Conservation (phyloP, 2,329 filamentous ascomycete genomes). For the Penicillium aurantiogriseum region DNA sequence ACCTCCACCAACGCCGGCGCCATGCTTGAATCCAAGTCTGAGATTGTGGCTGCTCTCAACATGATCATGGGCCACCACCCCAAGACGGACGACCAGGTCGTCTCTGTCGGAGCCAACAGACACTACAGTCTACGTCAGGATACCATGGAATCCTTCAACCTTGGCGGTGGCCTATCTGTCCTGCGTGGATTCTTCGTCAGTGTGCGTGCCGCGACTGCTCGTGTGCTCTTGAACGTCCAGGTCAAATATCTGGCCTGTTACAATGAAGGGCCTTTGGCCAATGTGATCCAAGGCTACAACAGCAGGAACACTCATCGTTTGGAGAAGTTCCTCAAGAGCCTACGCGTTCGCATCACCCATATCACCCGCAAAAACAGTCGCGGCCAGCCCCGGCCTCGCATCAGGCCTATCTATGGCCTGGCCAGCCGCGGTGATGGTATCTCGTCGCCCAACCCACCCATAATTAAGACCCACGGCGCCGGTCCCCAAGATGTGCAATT, state of each 20-base stretch:
- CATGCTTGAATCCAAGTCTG: constrained; percentile 46
- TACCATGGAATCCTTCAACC: constrained; percentile 34
- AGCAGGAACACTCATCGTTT: constrained; percentile 23
- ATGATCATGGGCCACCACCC: constrained; percentile 54
- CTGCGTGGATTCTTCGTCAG: constrained; percentile 63
- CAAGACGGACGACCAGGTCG: constrained; percentile 42
- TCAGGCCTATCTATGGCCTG: constrained; percentile 50
- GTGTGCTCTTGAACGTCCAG: constrained; percentile 62
- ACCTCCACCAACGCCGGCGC: constrained; percentile 35
- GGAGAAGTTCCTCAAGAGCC: constrained; percentile 38
- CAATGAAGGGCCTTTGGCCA: constrained; percentile 44
- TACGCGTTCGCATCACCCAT: constrained; percentile 46
- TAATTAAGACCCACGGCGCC: constrained; percentile 41
- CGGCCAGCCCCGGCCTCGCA: constrained; percentile 33
- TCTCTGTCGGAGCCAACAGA: constrained; percentile 54
- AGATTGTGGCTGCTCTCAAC: constrained; percentile 59
- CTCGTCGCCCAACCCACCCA: constrained; percentile 36
- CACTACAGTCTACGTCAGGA: constrained; percentile 47
- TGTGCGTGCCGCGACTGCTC: constrained; percentile 57
- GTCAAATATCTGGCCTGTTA: constrained; percentile 61
- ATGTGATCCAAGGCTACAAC: constrained; percentile 35
- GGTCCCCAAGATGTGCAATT: constrained; percentile 57
- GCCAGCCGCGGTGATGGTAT: constrained; percentile 43
- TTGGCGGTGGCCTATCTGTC: constrained; percentile 56
- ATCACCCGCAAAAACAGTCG: constrained; percentile 37